These are phyloP conservation scores for Paraurostyla sp. DNA, from an alignment of 73 alveolate genomes.

Conservation along the genomic window DNA sequence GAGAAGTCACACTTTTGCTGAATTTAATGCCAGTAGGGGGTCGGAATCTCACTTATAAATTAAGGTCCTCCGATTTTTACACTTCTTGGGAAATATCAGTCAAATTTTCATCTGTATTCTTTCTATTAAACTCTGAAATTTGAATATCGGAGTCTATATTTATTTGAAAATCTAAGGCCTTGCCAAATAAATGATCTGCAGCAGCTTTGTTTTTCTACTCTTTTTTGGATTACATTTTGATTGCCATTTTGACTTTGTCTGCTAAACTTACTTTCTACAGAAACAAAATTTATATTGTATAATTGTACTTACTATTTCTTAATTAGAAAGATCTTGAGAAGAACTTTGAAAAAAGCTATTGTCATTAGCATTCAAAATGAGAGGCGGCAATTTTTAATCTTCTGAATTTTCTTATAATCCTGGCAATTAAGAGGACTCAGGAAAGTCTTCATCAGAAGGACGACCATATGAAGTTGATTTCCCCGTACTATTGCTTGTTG, in stretches of 20 bases:
- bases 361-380: not conserved
- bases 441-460: constrained; percentile 48
- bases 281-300: not conserved
- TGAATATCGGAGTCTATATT: not conserved
- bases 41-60: not conserved
- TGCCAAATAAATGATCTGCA: not conserved
- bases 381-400: not conserved
- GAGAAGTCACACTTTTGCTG: constrained; percentile 43
- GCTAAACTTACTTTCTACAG: constrained; percentile 4
- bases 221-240: not conserved
- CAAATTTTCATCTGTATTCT: not conserved
- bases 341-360: not conserved
- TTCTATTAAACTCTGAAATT: not conserved
- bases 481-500: constrained; percentile 27
- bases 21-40: constrained; percentile 24
- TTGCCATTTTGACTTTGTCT: constrained; percentile 33
- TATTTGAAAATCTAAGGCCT: constrained; percentile 23
- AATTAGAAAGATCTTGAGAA: not conserved
- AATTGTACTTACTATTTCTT: not conserved
- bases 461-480: constrained; percentile 21
- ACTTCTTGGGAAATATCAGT: not conserved
- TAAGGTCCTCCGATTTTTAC: constrained; percentile 22
- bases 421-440: not conserved
- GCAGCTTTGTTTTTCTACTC: not conserved
- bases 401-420: not conserved